Evolutionary conservation across 2,329 filamentous ascomycete genomes (phyloP).

Genomic region (Xylaria sp.): DNA sequence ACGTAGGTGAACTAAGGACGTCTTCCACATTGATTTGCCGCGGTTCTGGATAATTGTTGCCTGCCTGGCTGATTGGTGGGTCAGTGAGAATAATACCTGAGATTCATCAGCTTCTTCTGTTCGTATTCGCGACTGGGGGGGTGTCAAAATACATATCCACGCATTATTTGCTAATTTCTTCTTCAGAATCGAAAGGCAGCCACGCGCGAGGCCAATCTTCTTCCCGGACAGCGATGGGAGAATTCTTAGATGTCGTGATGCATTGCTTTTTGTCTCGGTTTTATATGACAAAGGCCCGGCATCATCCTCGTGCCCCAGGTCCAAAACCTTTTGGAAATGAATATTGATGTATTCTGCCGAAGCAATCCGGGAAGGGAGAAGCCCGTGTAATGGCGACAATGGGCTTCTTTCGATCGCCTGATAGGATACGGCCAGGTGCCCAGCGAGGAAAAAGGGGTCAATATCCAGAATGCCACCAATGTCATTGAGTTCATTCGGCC

Average conservation of each 20-base stretch:
- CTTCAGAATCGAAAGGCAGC: background rate
- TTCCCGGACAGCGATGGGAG: background rate
- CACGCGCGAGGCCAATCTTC: background rate
- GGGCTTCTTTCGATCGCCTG: background rate
- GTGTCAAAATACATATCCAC: background rate
- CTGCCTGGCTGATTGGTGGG: background rate
- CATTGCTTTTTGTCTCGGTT: background rate
- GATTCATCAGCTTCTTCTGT: background rate
- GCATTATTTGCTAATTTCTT: background rate
- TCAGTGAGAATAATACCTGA: background rate
- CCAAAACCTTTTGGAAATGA: background rate
- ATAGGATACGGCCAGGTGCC: background rate
- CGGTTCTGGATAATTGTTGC: background rate
- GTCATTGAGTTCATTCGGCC: background rate
- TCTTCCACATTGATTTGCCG: background rate
- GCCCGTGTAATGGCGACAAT: background rate
- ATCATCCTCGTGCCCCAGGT: background rate
- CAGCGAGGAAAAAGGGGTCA: background rate
- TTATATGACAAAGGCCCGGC: background rate
- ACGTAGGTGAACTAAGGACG: background rate
- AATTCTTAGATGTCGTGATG: background rate
- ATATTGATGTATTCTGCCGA: background rate
- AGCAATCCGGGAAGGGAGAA: background rate
- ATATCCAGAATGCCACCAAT: background rate
- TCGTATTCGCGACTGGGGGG: background rate